Evolutionary conservation across 345 rosid species (phyloP), one percentile per base, ranked within the genome.

Genomic region (Acer saccharum): DNA sequence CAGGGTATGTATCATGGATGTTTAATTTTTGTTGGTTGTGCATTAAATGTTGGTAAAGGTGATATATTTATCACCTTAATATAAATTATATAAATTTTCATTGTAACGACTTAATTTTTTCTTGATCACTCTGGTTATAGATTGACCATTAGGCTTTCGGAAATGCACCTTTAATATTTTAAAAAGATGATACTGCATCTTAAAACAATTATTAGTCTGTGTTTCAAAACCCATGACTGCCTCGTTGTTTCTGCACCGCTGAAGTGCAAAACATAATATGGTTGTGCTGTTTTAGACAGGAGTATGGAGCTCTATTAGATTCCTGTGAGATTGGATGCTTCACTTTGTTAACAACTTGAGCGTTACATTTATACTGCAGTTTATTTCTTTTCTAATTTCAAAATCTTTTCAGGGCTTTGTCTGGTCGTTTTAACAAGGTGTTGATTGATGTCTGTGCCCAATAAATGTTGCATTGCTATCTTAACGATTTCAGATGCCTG

Each of bases 1-100:
- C 99, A 52, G 99, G 99, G 99, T 96, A 91, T 69, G 89, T 73
- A 64, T 75, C 48, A 66, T 82, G 11, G 50, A 35, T 72, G 69
- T 78, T 77, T 73, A 65, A 55, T 43, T 75, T 10, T 6, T 65
- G 46, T 52, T 14, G 64, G 7, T 10, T 74, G 21, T 68, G 4
- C 39, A 14, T 69, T 16, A 29, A 18, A 48, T 46, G 46, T 29
- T 65, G 18, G 16, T 50, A 13, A 17, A 43, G 66, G 7, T 39
- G 18, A 58, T 6, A 29, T 20, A 35, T 55, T 29, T 16, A 1
- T n/a, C 62, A 10, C 21, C 58, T 13, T 11, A 6, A 9, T 2
- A 39, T 39, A 72, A 72, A 58, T 58, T 7, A 8, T 2, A 20
- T 35, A 72, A 72, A 39, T 57, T 7, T 35, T 60, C 11, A 4